Conservation (phyloP, 2,329 filamentous ascomycete genomes). For the Sporothrix sp. region DNA sequence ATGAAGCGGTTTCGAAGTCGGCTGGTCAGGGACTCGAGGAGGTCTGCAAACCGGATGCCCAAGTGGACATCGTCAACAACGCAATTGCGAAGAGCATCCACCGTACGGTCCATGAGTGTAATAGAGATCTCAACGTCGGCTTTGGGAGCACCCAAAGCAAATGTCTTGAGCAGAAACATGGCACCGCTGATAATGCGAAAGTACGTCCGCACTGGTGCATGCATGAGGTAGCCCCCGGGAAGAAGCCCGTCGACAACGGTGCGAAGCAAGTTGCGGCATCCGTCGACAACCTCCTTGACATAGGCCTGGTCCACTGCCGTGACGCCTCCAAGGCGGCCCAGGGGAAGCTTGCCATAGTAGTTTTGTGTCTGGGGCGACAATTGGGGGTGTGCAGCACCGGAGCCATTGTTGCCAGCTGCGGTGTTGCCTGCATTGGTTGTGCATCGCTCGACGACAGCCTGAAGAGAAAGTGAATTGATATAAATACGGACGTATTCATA, state of each 20-base stretch:
- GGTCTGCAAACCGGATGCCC: constrained; percentile 72
- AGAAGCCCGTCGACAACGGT: constrained; percentile 69
- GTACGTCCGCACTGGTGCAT: constrained; percentile 74
- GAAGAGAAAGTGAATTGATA: constrained; percentile 84
- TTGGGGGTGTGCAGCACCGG: constrained; percentile 21
- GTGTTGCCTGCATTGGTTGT: constrained; percentile 47
- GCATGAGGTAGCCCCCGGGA: constrained; percentile 66
- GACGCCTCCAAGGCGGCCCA: constrained; percentile 55
- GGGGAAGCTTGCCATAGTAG: constrained; percentile 53
- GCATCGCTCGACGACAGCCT: constrained; percentile 89
- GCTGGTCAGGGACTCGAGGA: constrained; percentile 69
- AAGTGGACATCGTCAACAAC: constrained; percentile 80
- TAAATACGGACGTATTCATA: constrained; percentile 94
- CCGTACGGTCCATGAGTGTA: constrained; percentile 62
- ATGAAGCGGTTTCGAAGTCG: constrained; percentile 66
- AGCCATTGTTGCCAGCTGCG: constrained; percentile 18
- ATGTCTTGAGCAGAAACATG: constrained; percentile 78
- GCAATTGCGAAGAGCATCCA: constrained; percentile 63
- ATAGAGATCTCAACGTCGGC: constrained; percentile 69
- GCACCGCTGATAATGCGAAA: constrained; percentile 79
- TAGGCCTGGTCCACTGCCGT: constrained; percentile 60
- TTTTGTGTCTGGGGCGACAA: constrained; percentile 56
- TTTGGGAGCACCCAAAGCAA: constrained; percentile 69
- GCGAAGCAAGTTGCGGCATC: constrained; percentile 64
- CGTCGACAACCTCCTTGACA: constrained; percentile 66